These are phyloP conservation scores for Pichiaceae sp. DNA, from an alignment of 1,139 yeast species.

Conservation along the genomic window DNA sequence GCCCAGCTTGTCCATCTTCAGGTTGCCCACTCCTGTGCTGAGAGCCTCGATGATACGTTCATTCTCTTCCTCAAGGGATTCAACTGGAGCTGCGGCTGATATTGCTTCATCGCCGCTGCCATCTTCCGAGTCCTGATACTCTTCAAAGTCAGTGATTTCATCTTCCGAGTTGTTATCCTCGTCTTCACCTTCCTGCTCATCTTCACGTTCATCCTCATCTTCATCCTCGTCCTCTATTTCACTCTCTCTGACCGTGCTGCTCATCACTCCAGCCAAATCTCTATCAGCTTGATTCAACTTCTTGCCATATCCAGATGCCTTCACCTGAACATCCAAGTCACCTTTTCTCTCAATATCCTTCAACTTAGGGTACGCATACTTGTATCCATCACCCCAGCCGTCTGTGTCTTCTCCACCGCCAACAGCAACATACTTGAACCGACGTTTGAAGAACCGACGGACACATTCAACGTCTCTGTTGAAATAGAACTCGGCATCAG, in stretches of 20 bases:
- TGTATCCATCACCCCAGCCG: constrained; percentile 74
- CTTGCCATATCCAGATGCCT: constrained; percentile 78
- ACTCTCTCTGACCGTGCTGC: constrained; percentile 38
- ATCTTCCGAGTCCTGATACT: neutral
- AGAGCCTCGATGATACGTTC: constrained; percentile 67
- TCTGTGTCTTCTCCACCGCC: constrained; percentile 61
- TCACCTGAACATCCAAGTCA: constrained; percentile 71
- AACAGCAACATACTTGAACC: constrained; percentile 61
- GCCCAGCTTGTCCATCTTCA: constrained; percentile 76
- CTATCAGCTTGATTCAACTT: constrained; percentile 48
- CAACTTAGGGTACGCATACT: constrained; percentile 74
- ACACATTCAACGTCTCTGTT: constrained; percentile 90
- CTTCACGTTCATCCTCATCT: constrained; percentile 25
- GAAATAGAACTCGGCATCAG: constrained; percentile 80
- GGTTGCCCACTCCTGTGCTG: constrained; percentile 46
- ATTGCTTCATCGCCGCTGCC: neutral
- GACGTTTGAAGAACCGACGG: constrained; percentile 69
- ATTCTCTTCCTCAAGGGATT: constrained; percentile 42
- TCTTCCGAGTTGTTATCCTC: constrained; percentile 60
- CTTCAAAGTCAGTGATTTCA: constrained; percentile 8
- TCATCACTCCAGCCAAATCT: constrained; percentile 71
- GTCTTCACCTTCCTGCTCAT: constrained; percentile 27
- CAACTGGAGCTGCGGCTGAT: constrained; percentile 9
- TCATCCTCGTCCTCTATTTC: constrained; percentile 15
- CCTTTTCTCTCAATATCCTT: constrained; percentile 62